Percentiles rank a stretch among this genome's conserved stretches.
Evolutionary conservation across 179 eudicot species (phyloP).

Genomic region (Nepenthes alata): DNA sequence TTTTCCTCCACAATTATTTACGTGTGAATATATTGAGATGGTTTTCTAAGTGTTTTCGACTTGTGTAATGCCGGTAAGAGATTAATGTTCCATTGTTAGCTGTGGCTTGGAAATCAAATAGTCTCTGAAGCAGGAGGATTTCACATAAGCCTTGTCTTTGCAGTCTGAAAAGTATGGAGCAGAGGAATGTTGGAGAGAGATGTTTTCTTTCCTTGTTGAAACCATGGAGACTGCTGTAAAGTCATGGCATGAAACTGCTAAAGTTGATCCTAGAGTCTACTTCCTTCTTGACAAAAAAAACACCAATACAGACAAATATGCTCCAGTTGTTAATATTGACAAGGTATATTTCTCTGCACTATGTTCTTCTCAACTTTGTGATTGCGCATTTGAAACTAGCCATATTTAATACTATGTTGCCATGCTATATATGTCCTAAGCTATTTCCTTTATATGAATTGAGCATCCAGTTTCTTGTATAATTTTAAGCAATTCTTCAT

Average conservation of each 20-base stretch:
- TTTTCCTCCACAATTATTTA: too few relatives aligned
- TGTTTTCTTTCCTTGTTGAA: slow-evolving; percentile 70
- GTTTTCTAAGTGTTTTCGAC: too few relatives aligned
- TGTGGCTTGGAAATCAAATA: background rate
- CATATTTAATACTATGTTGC: too few relatives aligned
- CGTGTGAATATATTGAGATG: too few relatives aligned
- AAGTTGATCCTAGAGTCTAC: slow-evolving; percentile 80
- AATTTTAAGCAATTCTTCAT: too few relatives aligned
- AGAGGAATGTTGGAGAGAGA: slow-evolving; percentile 42
- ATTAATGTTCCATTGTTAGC: background rate
- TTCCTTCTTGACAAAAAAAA: slow-evolving; percentile 77
- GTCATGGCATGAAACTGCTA: slow-evolving; percentile 85
- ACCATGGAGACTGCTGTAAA: slow-evolving; percentile 84
- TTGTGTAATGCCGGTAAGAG: background rate
- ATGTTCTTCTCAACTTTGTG: background rate
- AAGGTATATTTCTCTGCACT: slow-evolving; percentile 37
- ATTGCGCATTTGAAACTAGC: too few relatives aligned
- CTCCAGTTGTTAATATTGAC: slow-evolving; percentile 82
- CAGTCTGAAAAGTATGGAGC: slow-evolving; percentile 66
- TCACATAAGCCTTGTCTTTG: slow-evolving; percentile 8
- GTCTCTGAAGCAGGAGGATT: slow-evolving; percentile 1
- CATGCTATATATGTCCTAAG: background rate
- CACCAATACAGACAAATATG: slow-evolving; percentile 77
- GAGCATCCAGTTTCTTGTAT: too few relatives aligned
- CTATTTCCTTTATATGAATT: background rate